Evolutionary conservation across 768 basidiomycete genomes (phyloP), one percentile per base, ranked within the genome.

Genomic region (Naematelia encephala): DNA sequence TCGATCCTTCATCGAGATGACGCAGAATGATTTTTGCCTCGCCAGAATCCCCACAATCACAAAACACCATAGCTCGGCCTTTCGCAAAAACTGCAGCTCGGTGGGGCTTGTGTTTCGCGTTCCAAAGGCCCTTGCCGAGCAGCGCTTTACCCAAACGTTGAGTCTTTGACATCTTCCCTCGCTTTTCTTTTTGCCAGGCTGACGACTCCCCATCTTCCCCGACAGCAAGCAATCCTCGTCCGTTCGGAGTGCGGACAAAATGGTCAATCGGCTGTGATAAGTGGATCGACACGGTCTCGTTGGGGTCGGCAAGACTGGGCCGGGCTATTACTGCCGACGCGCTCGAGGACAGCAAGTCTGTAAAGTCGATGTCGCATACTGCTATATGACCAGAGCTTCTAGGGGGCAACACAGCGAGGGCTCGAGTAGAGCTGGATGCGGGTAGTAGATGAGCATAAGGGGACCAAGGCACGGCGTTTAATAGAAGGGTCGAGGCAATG

Each of bases 191-290:
- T 11, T 60, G 67, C 70, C 72, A 77, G 4, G 60, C 66, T 2
- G 54, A 68, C 2, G 66, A 53, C 51, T 77, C 73, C 0, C 70
- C 72, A 3, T 58, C 26, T 30, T 62, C 63, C 4, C 70, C 60
- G 11, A 74, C 49, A 1, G 70, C 62, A 8, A 77, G 59, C 3
- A 75, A 39, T 4, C 75, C 73, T 50, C 75, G 63, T 14, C 75
- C 75, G 50, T 77, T 77, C 14, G 75, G 75, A 27, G 75, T 75
- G 2, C 75, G 65, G 4, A 66, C 60, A 46, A 77, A 67, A 29
- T 56, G 59, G 5, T 55, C 21, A 3, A 77, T 60, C 0, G 57
- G 34, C 10, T 64, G 28, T 2, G 44, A 21, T 5, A 74, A 59
- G 30, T 71, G 71, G 13, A 71, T 61, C 23, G 53, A 51, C 8